Evolutionary conservation across 2,329 filamentous ascomycete genomes (phyloP), one percentile per base, ranked within the genome.

Genomic region (Aspergillus sergii): DNA sequence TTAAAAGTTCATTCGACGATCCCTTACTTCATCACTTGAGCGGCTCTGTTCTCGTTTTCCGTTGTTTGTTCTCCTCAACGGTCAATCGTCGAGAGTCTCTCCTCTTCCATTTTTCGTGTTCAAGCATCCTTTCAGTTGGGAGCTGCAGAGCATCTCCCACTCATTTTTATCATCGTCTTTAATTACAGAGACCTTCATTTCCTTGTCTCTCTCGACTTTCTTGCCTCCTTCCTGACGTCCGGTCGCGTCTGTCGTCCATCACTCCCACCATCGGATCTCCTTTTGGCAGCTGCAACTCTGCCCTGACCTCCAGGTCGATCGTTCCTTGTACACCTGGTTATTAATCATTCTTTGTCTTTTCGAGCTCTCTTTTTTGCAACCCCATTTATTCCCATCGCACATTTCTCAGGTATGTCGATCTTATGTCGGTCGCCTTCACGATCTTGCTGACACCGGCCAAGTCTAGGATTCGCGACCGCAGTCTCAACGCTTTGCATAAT

Each of bases 91-190:
- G 30, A 34, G 30, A 36, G 51, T 36, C 43, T 53, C 61, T 66
- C 64, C 59, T 66, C 61, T 68, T 45, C 64, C 34, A 36, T 60
- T 62, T 63, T 54, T 65, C 65, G 70, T 64, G 64, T 71, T 41
- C 66, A 60, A 68, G 57, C 61, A 62, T 63, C 60, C 59, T 68
- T 68, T 66, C 66, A 54, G 60, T 61, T 68, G 69, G 75, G 73
- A 71, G 68, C 71, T 78, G 76, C 76, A 77, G 76, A 74, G 76
- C 76, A 78, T 73, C 68, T 72, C 75, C 71, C 66, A 62, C 60
- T 46, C 58, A 56, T 65, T 60, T 58, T 60, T 65, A 60, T 59
- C 61, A 62, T 63, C 67, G 58, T 68, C 67, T 63, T 68, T 64
- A 68, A 69, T 66, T 46, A 30, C 56, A 60, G 57, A 61, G 58